A percentile compares a stretch with the other conserved stretches of the same genome.
These are phyloP conservation scores for Russula foetens DNA, from an alignment of 768 basidiomycete species.

Conservation along the genomic window DNA sequence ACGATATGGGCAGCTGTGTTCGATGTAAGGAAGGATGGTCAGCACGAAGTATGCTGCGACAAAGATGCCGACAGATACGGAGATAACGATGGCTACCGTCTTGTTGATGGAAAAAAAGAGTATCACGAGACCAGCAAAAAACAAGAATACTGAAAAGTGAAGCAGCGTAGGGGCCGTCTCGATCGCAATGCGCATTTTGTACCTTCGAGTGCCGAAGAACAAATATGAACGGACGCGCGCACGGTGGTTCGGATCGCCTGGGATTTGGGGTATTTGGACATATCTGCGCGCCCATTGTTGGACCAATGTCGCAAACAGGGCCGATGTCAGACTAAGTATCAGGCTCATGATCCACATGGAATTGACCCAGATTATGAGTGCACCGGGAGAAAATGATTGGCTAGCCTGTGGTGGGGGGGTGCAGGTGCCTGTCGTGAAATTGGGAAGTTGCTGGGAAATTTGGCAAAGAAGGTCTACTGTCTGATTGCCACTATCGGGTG, in stretches of 20 bases:
- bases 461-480: no score
- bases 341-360: slow-evolving; percentile 11
- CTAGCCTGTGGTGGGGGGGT: not conserved
- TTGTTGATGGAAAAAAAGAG: slow-evolving; percentile 1
- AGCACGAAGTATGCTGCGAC: not conserved
- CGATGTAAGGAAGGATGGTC: not conserved
- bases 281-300: no score
- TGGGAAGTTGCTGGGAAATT: no score
- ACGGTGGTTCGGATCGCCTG: not conserved
- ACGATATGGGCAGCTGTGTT: not conserved
- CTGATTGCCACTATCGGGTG: no score
- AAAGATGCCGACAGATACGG: not conserved
- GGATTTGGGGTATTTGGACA: no score
- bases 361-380: slow-evolving; percentile 4
- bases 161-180: slow-evolving; percentile 4
- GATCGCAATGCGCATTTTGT: not conserved
- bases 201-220: slow-evolving; percentile 7
- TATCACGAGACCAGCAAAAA: slow-evolving; percentile 7
- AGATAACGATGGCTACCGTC: not conserved
- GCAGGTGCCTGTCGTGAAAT: no score
- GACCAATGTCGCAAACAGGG: no score
- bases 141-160: slow-evolving; percentile 14
- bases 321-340: no score
- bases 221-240: slow-evolving; percentile 11
- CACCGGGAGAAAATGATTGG: no score